Conservation (phyloP, 2,329 filamentous ascomycete species). For the Penicillium nordicum region DNA sequence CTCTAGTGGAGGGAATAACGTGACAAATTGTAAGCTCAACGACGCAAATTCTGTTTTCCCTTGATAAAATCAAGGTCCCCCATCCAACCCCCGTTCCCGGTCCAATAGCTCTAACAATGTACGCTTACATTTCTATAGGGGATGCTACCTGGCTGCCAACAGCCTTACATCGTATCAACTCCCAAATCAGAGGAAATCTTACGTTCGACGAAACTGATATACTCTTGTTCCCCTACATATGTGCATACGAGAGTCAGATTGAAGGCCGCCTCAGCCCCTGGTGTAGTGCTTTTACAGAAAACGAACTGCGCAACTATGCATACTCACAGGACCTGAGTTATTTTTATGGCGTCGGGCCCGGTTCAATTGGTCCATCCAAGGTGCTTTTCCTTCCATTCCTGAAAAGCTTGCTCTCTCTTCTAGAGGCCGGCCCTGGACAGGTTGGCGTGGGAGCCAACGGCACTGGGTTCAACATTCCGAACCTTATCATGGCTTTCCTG, state of each 20-base stretch:
- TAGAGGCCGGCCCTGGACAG: slow-evolving; percentile 52
- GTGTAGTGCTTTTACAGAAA: slow-evolving; percentile 60
- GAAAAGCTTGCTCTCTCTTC: slow-evolving; percentile 50
- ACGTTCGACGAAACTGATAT: slow-evolving; percentile 55
- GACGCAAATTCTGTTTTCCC: neutral
- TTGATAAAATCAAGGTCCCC: neutral
- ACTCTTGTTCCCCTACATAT: slow-evolving; percentile 63
- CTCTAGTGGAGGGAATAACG: slow-evolving; percentile 32
- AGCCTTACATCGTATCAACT: slow-evolving; percentile 49
- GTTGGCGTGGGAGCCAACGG: slow-evolving; percentile 40
- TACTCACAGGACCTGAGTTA: slow-evolving; percentile 67
- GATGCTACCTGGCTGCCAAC: slow-evolving; percentile 18
- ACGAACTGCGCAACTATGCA: slow-evolving; percentile 62
- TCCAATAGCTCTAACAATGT: neutral
- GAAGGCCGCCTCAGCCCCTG: slow-evolving; percentile 59
- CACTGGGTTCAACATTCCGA: slow-evolving; percentile 48
- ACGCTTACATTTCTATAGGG: slow-evolving; percentile 2
- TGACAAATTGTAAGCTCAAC: slow-evolving; percentile 17
- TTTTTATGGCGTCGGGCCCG: slow-evolving; percentile 62
- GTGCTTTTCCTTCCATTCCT: slow-evolving; percentile 63
- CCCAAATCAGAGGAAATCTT: slow-evolving; percentile 52
- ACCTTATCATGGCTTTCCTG: slow-evolving; percentile 59
- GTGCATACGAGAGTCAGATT: slow-evolving; percentile 68
- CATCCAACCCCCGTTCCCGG: rapidly evolving
- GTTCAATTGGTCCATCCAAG: slow-evolving; percentile 45